phyloP scores from a whole-genome alignment of 2,329 filamentous ascomycete species.

The Penicillium freii region DNA sequence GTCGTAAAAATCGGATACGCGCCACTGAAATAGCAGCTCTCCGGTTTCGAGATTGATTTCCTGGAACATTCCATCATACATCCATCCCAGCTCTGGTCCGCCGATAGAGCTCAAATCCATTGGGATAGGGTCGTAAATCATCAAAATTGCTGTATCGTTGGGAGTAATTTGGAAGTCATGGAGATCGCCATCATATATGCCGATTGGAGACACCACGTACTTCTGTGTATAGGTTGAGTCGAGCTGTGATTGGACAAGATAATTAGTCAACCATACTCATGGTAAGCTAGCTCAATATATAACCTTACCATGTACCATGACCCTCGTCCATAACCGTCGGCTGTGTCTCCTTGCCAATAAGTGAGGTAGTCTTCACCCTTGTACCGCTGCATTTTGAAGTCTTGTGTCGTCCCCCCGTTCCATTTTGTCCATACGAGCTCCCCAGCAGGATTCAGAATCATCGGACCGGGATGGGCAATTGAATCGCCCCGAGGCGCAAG shows the following conservation, averaged over 20 bases:
- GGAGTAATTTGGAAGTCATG: slow-evolving; percentile 47
- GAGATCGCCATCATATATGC: slow-evolving; percentile 34
- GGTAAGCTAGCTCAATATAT: slow-evolving; percentile 28
- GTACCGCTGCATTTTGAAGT: slow-evolving; percentile 48
- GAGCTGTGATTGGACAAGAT: slow-evolving; percentile 14
- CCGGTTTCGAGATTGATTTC: slow-evolving; percentile 47
- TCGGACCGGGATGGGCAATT: slow-evolving; percentile 38
- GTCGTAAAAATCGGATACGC: slow-evolving; percentile 43
- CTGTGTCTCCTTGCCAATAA: slow-evolving; percentile 50
- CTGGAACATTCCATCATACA: slow-evolving; percentile 44
- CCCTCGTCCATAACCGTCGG: slow-evolving; percentile 45
- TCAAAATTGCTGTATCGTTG: slow-evolving; percentile 43
- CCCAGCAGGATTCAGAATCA: slow-evolving; percentile 37
- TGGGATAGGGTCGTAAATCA: slow-evolving; percentile 42
- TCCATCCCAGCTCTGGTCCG: slow-evolving; percentile 41
- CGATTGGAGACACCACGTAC: slow-evolving; percentile 23
- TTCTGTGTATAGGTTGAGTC: slow-evolving; percentile 33
- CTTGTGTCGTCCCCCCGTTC: slow-evolving; percentile 43
- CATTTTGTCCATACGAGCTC: slow-evolving; percentile 34
- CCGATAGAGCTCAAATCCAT: slow-evolving; percentile 43
- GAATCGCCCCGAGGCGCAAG: slow-evolving; percentile 35
- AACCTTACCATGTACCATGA: slow-evolving; percentile 30
- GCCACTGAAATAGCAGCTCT: slow-evolving; percentile 48
- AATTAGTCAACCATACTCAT: background rate
- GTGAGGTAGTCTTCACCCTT: slow-evolving; percentile 47